Evolutionary conservation across 805 yeast species (phyloP).

Genomic region (Candida insectorum): DNA sequence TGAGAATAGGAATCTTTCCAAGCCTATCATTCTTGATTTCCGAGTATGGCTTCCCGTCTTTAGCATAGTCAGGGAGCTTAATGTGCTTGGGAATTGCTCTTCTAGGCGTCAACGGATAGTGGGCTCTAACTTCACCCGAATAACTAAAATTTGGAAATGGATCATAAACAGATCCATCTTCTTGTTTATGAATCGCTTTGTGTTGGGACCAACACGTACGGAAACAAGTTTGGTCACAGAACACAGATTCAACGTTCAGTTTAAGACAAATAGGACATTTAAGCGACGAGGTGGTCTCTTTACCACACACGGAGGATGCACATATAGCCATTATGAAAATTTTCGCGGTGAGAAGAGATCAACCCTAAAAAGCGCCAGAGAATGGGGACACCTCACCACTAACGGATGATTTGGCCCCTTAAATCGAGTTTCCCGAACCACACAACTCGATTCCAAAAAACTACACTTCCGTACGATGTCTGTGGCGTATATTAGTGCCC

Average conservation of each 20-base stretch:
- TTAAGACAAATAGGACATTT: conserved; percentile 94
- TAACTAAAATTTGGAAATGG: conserved; percentile 82
- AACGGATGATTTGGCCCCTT: too few species aligned
- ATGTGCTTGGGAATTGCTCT: conserved; percentile 71
- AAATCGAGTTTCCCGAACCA: too few species aligned
- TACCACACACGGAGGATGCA: conserved; percentile 82
- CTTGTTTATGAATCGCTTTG: conserved; percentile 64
- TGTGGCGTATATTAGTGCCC: too few species aligned
- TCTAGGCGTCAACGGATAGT: conserved; percentile 75
- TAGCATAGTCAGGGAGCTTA: conserved; percentile 79
- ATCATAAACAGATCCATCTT: conserved; percentile 62
- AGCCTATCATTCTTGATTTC: conserved; percentile 74
- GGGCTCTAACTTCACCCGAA: conserved; percentile 73
- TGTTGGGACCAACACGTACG: conserved; percentile 68
- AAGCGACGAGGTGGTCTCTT: conserved; percentile 65
- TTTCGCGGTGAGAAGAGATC: conserved; percentile 48
- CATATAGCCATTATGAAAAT: conserved; percentile 53
- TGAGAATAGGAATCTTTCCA: conserved; percentile 60
- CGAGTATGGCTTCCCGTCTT: conserved; percentile 69
- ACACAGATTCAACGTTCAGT: conserved; percentile 54
- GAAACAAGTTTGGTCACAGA: conserved; percentile 85
- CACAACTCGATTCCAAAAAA: too few species aligned
- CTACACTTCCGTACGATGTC: too few species aligned
- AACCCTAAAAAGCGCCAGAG: too few species aligned
- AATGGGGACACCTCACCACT: too few species aligned